Evolutionary conservation across 2,329 filamentous ascomycete species (phyloP), one percentile per base, ranked within the genome.

Genomic region (Xylaria sp.): DNA sequence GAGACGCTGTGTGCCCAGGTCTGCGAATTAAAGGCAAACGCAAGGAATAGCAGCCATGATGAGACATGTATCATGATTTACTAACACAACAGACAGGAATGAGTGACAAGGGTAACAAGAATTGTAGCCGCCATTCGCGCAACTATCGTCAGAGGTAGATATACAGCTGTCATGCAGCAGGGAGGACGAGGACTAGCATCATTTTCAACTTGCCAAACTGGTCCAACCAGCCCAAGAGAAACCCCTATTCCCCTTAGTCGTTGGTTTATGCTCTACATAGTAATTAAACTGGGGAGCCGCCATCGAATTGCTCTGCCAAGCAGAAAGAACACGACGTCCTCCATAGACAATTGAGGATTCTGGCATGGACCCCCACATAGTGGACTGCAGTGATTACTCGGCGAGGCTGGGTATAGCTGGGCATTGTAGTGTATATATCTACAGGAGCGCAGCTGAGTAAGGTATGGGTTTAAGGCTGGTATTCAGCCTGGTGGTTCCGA

Each of bases 51-150:
- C 17, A 64, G 59, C 48, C 55, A 51, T 51, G 21, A 37, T 13
- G 49, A 53, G 19, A 44, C 27, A 47, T 40, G 49, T 43, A 23
- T 61, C 61, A 66, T 64, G 54, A 40, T 63, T 49, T 44, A 53
- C 43, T 15, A 17, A 46, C 35, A 54, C 41, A 51, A n/a, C 15
- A n/a, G 49, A 38, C 5, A 21, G 21, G 17, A 57, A 57, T 15
- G 35, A 57, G 27, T 21, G 54, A 49, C 23, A 3, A 17, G 43
- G 46, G 51, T 11, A 38, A 23, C 40, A 40, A 31, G n/a, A 6
- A 47, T n/a, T n/a, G n/a, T 21, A 37, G 5, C 23, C 11, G 10
- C 13, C 15, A 27, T 13, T 46, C n/a, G n/a, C n/a, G n/a, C n/a
- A n/a, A n/a, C 48, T 38, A 38, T 38, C 17, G 17, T 9, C 33